phyloP scores from a whole-genome alignment of 768 basidiomycete species.

The Cyclocybe aegerita region DNA sequence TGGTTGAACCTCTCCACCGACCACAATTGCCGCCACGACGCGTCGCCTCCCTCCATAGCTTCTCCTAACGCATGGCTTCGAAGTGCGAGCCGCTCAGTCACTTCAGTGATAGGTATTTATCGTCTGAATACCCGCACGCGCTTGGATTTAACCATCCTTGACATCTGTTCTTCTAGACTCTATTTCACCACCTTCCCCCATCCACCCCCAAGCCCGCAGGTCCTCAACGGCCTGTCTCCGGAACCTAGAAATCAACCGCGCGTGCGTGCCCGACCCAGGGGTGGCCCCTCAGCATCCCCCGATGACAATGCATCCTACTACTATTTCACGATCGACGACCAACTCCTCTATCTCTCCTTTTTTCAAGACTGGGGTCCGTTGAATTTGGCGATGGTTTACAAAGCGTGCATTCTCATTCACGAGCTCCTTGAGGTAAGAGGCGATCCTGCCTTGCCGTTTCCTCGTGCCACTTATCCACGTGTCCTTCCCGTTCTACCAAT shows the following conservation, averaged over 20 bases:
- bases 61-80: slow-evolving; percentile 33
- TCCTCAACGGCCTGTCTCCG: slow-evolving; percentile 58
- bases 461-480: slow-evolving; percentile 41
- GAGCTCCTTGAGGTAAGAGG: slow-evolving; percentile 73
- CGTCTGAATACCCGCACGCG: slow-evolving; percentile 5
- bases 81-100: slow-evolving; percentile 78
- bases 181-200: slow-evolving; percentile 89
- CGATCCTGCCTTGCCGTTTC: slow-evolving; percentile 21
- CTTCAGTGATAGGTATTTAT: slow-evolving; percentile 69
- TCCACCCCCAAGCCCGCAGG: slow-evolving; percentile 64
- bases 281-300: slow-evolving; percentile 61
- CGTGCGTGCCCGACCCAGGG: slow-evolving; percentile 59
- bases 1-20: too few species aligned
- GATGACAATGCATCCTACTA: slow-evolving; percentile 79
- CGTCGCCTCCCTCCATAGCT: slow-evolving; percentile 15
- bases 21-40: slow-evolving; percentile 2
- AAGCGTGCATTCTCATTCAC: slow-evolving; percentile 88
- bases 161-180: slow-evolving; percentile 46
- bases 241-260: slow-evolving; percentile 56
- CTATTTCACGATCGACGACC: slow-evolving; percentile 93
- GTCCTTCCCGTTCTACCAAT: slow-evolving; percentile 16
- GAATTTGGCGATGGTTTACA: slow-evolving; percentile 91
- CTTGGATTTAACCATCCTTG: slow-evolving; percentile 7
- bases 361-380: slow-evolving; percentile 94
- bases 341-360: slow-evolving; percentile 89